phyloP scores from a whole-genome alignment of 257 asterid species.

The Verbascum thapsus region DNA sequence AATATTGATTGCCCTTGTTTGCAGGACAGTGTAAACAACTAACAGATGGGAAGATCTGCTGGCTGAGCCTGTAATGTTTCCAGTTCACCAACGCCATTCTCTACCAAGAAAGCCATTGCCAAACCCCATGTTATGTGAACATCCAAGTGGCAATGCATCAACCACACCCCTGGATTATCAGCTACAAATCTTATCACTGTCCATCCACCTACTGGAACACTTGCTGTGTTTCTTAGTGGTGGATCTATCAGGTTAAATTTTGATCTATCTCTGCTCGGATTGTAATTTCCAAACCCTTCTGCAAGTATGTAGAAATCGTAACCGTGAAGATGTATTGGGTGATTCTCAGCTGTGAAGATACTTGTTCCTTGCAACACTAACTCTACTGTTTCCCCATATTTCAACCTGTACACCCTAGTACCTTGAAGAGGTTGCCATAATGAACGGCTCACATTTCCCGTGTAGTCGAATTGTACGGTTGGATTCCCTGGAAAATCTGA shows the following conservation, averaged over 20 bases:
- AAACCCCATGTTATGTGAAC: slow-evolving; percentile 82
- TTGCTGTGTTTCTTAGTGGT: slow-evolving; percentile 80
- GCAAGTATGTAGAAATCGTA: slow-evolving; percentile 79
- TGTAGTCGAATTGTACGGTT: slow-evolving; percentile 60
- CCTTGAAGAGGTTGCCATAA: slow-evolving; percentile 73
- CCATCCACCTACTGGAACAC: slow-evolving; percentile 87
- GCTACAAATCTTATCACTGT: slow-evolving; percentile 83
- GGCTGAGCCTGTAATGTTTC: slow-evolving; percentile 66
- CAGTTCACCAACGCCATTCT: slow-evolving; percentile 59
- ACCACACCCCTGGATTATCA: slow-evolving; percentile 90
- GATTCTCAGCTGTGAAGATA: slow-evolving; percentile 72
- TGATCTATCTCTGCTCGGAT: slow-evolving; percentile 57
- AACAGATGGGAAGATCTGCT: slow-evolving; percentile 67
- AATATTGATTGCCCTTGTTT: slow-evolving; percentile 30
- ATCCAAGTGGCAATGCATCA: slow-evolving; percentile 90
- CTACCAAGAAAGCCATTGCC: slow-evolving; percentile 75
- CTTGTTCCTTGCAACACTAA: slow-evolving; percentile 80
- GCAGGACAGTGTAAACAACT: slow-evolving; percentile 23
- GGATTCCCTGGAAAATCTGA: slow-evolving; percentile 73
- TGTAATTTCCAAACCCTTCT: slow-evolving; percentile 83
- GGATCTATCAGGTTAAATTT: slow-evolving; percentile 83
- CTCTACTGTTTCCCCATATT: slow-evolving; percentile 72
- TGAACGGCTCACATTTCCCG: slow-evolving; percentile 73
- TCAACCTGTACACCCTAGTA: slow-evolving; percentile 60
- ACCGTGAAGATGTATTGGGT: slow-evolving; percentile 90